Conservation (phyloP, 163 green algal genomes). For the Scenedesmus sp. region DNA sequence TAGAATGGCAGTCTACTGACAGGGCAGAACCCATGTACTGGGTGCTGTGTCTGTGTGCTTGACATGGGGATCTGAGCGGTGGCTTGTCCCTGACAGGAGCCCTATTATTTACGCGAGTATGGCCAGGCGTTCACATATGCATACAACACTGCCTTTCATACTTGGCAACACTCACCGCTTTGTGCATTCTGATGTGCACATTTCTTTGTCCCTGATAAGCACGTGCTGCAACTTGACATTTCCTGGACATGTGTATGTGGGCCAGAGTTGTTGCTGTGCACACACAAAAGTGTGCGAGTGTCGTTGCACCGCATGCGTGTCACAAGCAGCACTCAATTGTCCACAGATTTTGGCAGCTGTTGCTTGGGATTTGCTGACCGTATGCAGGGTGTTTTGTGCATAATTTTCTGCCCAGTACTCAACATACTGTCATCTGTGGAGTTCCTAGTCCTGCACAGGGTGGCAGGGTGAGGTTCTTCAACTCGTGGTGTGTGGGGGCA, state of each 20-base stretch:
- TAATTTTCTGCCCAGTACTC: not conserved
- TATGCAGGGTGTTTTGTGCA: constrained; percentile 13
- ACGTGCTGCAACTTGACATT: constrained; percentile 7
- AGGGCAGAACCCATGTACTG: not conserved
- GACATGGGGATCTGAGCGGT: not conserved
- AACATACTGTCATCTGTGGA: constrained; percentile 14
- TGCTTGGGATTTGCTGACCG: constrained; percentile 3
- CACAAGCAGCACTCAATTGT: not conserved
- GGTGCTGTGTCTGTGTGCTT: not conserved
- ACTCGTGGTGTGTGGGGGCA: not conserved
- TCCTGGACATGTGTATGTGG: not conserved
- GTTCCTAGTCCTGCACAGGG: not conserved
- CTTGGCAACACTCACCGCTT: constrained; percentile 7
- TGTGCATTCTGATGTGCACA: constrained; percentile 15
- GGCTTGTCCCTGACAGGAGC: not conserved
- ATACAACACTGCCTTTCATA: not conserved
- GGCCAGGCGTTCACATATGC: not conserved
- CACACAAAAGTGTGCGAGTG: not conserved
- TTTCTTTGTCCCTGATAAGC: constrained; percentile 7
- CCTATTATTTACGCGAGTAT: not conserved
- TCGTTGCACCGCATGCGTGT: not conserved
- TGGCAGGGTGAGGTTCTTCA: not conserved
- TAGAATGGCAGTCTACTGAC: not conserved
- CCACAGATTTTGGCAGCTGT: constrained; percentile 8
- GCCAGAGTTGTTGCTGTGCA: not conserved